Evolutionary conservation across 1,139 yeast species (phyloP).

Genomic region (Ogataea hybrid): DNA sequence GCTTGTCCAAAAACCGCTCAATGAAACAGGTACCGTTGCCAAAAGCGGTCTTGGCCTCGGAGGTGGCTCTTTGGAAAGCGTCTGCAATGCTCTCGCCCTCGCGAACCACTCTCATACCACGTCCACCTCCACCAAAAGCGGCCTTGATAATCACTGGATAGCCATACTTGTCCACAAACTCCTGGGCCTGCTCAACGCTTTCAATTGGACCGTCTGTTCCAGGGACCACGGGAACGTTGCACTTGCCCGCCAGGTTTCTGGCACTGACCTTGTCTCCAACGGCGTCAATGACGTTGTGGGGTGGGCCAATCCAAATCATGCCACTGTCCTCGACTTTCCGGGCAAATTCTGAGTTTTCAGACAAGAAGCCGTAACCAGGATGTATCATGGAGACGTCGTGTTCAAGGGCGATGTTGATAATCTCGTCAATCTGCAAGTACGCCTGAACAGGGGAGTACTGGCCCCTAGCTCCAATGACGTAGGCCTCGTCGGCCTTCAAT

Average conservation of each 20-base stretch:
- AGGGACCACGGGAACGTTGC: constrained; percentile 91
- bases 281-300: constrained; percentile 80
- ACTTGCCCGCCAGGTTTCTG: constrained; percentile 75
- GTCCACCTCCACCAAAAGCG: constrained; percentile 99
- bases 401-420: constrained; percentile 81
- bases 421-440: constrained; percentile 93
- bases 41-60: constrained; percentile 92
- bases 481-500: constrained; percentile 88
- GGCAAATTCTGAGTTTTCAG: constrained; percentile 95
- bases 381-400: constrained; percentile 95
- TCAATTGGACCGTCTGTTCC: constrained; percentile 98
- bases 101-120: constrained; percentile 99
- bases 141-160: constrained; percentile 98
- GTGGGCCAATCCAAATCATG: constrained; percentile 96
- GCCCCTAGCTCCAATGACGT: constrained; percentile 87
- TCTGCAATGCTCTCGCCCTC: constrained; percentile 93
- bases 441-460: constrained; percentile 96
- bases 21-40: constrained; percentile 99
- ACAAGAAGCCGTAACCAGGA: constrained; percentile 96
- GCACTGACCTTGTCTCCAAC: constrained; percentile 99
- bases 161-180: constrained; percentile 80
- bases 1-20: constrained; percentile 91
- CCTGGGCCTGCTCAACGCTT: constrained; percentile 69
- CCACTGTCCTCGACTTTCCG: constrained; percentile 88
- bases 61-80: constrained; percentile 90